Base-by-base conservation (phyloP, 2,329 filamentous ascomycete genomes). In the Seiridium cupressi region DNA sequence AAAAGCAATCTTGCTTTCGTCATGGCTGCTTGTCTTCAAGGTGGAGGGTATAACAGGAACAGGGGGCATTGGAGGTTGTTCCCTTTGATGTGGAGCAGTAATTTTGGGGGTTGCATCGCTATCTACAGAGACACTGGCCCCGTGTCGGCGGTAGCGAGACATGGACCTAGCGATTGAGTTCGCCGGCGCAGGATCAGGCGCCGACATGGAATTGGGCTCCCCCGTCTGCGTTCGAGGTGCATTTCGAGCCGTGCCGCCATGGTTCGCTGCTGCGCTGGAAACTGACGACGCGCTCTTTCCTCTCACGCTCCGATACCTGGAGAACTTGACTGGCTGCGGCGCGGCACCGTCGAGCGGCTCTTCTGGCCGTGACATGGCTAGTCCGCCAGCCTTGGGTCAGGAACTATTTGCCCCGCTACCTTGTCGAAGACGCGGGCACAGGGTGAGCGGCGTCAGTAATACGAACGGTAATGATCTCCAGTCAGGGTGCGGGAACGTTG, bases 231-330 rank as follows among this genome's bases (percentile, higher is more conserved):
- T 62, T 54, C 13, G 53, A 32, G 55, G 47, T 53, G 55, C 47
- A 44, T 63, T 56, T 36, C 62, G 65, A 54, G 65, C 60, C 38
- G 59, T 57, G 48, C 55, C 18, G 32, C 32, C 34, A 18, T 40
- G 4, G 42, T 9, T 66, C 66, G 35, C 64, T 65, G 65, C 62
- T 8, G 62, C 56, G 47, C 62, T 64, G 32, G 68, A 60, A 38
- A 68, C 62, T 54, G 69, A 67, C 7, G 71, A 71, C 34, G 66
- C 64, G 51, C 70, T 72, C 47, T 67, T 71, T 57, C 70, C 71
- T 58, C 72, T 68, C 44, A 73, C 58, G 56, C 67, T 72, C 56
- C 71, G 71, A 58, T 75, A 75, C 61, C 73, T 69, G 40, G 73
- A 74, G 58, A 72, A 67, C 61, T 68, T 70, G 44, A 63, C 64